Evolutionary conservation across 352 stramenopile genomes (phyloP).

Genomic region (Saprolegnia diclina): DNA sequence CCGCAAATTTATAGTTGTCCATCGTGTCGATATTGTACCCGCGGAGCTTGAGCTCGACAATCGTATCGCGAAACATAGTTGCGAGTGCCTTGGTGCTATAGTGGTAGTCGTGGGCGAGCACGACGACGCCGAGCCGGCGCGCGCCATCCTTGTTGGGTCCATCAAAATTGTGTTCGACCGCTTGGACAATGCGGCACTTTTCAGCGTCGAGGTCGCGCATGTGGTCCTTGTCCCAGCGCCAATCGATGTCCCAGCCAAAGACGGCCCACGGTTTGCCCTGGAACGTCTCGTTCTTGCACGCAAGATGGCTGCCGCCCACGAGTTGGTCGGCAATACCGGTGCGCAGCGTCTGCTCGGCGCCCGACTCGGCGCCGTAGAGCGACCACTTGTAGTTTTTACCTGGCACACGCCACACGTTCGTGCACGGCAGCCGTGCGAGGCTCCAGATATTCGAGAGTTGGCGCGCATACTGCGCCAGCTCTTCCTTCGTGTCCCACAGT

Average conservation of each 20-base stretch:
- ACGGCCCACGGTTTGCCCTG: conserved; percentile 8
- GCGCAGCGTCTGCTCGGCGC: not conserved
- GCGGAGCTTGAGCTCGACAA: conserved; percentile 11
- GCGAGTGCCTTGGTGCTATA: not conserved
- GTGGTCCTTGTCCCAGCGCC: not conserved
- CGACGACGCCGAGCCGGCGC: not conserved
- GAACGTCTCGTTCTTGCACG: conserved; percentile 2
- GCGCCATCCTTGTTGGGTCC: not conserved
- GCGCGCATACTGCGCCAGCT: not conserved
- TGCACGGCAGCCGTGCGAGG: conserved; percentile 16
- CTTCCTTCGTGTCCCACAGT: conserved; percentile 7
- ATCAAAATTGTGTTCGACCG: conserved; percentile 13
- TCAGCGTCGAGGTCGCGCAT: not conserved
- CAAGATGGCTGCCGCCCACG: not conserved
- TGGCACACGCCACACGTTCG: conserved; percentile 11
- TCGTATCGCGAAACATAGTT: conserved; percentile 11
- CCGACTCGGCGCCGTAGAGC: not conserved
- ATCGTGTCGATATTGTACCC: conserved; percentile 10
- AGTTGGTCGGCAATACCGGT: not conserved
- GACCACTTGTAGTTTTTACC: not conserved
- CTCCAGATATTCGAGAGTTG: not conserved
- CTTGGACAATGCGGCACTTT: conserved; percentile 20
- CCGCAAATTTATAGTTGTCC: conserved; percentile 15
- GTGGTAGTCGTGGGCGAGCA: conserved; percentile 17
- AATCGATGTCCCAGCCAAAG: conserved; percentile 22